Conservation (phyloP, 306 rosid genomes). For the Macrotyloma uniflorum region DNA sequence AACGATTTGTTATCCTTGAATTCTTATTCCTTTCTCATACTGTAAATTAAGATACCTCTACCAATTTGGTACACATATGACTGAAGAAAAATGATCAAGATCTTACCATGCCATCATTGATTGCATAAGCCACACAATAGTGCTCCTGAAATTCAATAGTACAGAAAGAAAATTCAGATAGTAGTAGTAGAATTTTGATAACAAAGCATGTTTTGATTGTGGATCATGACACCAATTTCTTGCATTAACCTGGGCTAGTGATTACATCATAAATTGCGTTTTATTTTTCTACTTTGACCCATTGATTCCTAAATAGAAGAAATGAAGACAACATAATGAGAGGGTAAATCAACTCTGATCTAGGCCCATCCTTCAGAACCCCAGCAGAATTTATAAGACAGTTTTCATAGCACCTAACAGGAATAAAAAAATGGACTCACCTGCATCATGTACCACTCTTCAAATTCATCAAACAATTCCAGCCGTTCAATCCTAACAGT, state of each 20-base stretch:
- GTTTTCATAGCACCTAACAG: slow-evolving; percentile 28
- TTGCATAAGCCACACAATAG: slow-evolving; percentile 92
- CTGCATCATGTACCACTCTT: slow-evolving; percentile 99
- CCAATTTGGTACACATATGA: slow-evolving; percentile 19
- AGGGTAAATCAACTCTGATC: slow-evolving; percentile 10
- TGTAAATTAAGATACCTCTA: not conserved
- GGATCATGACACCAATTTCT: slow-evolving; percentile 26
- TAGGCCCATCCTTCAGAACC: slow-evolving; percentile 21
- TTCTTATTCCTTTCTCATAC: not conserved
- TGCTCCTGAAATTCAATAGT: slow-evolving; percentile 84
- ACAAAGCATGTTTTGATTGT: slow-evolving; percentile 25
- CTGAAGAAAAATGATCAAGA: slow-evolving; percentile 15
- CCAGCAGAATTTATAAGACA: slow-evolving; percentile 18
- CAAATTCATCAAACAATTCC: slow-evolving; percentile 97
- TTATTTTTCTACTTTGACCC: not conserved
- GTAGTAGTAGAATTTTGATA: slow-evolving; percentile 9
- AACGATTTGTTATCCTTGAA: not conserved
- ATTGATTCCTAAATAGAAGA: not conserved
- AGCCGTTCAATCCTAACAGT: slow-evolving; percentile 85
- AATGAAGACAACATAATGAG: no score
- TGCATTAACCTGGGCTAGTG: slow-evolving; percentile 17
- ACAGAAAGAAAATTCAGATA: slow-evolving; percentile 30
- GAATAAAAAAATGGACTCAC: slow-evolving; percentile 53
- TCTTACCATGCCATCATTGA: slow-evolving; percentile 87
- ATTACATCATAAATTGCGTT: not conserved